Conservation (phyloP, 1,284 basidiomycete species). For the Fomitopsis palustris region DNA sequence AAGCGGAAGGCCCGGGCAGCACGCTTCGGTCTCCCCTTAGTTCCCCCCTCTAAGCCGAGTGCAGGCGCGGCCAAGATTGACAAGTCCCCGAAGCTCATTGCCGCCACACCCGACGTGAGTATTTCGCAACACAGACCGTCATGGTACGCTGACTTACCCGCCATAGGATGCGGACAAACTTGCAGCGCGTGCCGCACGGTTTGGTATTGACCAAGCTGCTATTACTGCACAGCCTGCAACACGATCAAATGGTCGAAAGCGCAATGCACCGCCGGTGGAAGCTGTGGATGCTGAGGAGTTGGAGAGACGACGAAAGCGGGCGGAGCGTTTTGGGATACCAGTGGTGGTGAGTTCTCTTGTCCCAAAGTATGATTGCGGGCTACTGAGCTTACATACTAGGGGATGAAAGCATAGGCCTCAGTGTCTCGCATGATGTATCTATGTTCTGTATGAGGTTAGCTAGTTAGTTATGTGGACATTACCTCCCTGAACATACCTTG, state of each 20-base stretch:
- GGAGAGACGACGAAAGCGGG: slow-evolving; percentile 55
- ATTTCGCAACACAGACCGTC: slow-evolving; percentile 1
- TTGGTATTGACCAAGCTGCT: slow-evolving; percentile 33
- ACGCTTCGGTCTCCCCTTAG: slow-evolving; percentile 65
- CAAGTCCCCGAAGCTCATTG: slow-evolving; percentile 10
- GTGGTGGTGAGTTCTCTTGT: slow-evolving; percentile 12
- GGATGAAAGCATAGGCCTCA: too few relatives aligned
- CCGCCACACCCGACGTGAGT: slow-evolving; percentile 24
- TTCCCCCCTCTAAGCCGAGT: slow-evolving; percentile 24
- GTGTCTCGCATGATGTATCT: too few relatives aligned
- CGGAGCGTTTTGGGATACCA: slow-evolving; percentile 52
- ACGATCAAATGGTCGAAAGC: slow-evolving; percentile 34
- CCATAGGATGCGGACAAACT: slow-evolving; percentile 47
- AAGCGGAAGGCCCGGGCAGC: slow-evolving; percentile 61
- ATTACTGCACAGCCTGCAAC: slow-evolving; percentile 4
- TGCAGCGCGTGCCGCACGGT: slow-evolving; percentile 44
- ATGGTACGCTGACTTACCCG: not conserved
- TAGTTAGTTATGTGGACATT: too few relatives aligned
- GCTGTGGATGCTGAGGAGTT: slow-evolving; percentile 53
- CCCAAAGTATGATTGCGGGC: too few relatives aligned
- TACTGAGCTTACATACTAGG: too few relatives aligned
- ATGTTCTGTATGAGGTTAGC: too few relatives aligned
- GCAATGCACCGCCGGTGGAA: slow-evolving; percentile 35
- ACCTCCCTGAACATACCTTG: too few relatives aligned
- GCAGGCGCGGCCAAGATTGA: not conserved